Evolutionary conservation across 305 asterid species (phyloP).

Genomic region (Solanum aculeatissimum): DNA sequence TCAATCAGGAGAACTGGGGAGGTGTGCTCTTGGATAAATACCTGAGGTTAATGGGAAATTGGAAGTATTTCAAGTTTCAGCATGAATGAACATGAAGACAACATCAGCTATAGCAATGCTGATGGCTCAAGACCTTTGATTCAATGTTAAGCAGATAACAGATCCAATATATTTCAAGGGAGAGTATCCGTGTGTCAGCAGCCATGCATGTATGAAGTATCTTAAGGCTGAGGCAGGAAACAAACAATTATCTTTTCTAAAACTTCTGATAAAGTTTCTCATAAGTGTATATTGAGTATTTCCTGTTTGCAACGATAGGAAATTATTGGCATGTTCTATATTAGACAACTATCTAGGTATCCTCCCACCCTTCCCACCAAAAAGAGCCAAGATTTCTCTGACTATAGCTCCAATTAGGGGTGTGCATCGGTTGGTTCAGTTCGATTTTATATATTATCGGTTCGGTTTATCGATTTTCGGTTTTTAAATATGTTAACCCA

Average conservation of each 20-base stretch:
- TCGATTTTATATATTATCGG: too few species aligned
- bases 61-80: background rate
- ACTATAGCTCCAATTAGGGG: background rate
- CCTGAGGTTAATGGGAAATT: background rate
- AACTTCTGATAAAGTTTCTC: background rate
- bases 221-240: background rate
- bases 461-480: too few species aligned
- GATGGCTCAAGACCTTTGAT: background rate
- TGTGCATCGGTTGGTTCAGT: too few species aligned
- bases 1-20: background rate
- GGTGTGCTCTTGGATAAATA: background rate
- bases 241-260: background rate
- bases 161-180: background rate
- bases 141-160: background rate
- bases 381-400: background rate
- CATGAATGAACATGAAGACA: background rate
- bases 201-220: background rate
- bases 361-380: background rate
- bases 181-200: background rate
- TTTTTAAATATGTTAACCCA: too few species aligned
- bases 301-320: background rate
- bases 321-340: background rate
- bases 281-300: background rate
- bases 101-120: background rate
- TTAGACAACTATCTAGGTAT: background rate